Base-by-base conservation (phyloP, 805 yeast species). In the Candida parachauliodes region DNA sequence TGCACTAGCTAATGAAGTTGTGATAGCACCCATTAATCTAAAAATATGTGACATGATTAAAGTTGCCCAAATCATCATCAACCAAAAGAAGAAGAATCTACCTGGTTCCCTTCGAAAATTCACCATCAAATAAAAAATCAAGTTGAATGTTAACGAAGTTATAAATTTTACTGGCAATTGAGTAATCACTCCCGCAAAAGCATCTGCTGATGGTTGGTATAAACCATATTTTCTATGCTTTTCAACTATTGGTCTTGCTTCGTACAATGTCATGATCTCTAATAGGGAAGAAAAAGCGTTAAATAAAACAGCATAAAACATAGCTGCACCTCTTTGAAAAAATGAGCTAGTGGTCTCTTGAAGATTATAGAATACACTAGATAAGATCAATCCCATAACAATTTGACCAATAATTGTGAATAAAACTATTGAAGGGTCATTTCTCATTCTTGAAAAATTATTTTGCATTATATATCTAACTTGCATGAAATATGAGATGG, bases 191-290 rank as follows among this genome's bases (percentile, higher is more conserved):
- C 77, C 64, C 0, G 86, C 80, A 3, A 83, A 47, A 1, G 87
- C 83, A 49, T 83, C 89, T 2, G 85, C 78, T 11, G 86, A 72
- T 2, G 88, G 88, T 41, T 78, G 79, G 53, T 81, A 85, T 42
- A 83, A 70, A 0, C 86, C 77, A 47, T 81, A 85, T 33, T 72
- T 70, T 48, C 79, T 77, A 54, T 85, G 94, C 51, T 84, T 83
- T 47, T 73, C 74, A 18, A 81, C 70, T 43, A 85, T 76, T 21
- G 81, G 78, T 60, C 83, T 75, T 40, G 73, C 74, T 41, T 75
- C 74, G 50, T 76, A 80, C 37, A 79, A 61, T 9, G 72, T 55
- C 48, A 79, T 67, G 43, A 79, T 72, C 51, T 79, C 84, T 46
- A 79, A 74, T 48, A 79, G 62, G 6, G 83, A 67, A 21, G 76